Conservation (phyloP, 148 eudicot genomes). For the Simmondsia chinensis region DNA sequence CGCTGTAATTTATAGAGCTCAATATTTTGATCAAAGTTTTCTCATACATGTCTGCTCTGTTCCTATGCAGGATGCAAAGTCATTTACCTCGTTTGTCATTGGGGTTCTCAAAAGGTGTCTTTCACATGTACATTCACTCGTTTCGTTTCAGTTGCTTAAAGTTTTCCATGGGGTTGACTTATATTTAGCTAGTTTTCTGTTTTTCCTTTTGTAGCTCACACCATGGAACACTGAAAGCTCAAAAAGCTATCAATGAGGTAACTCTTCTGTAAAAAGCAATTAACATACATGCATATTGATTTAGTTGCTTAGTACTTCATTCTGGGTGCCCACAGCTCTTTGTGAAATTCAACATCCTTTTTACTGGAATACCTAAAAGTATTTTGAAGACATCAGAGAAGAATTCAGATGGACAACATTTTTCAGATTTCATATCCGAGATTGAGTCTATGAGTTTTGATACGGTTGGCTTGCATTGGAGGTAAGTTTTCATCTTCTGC, state of each 20-base stretch:
- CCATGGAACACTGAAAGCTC: conserved; percentile 91
- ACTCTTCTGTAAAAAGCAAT: conserved; percentile 7
- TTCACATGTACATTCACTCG: no score
- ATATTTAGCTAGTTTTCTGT: background rate
- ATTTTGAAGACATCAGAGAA: conserved; percentile 42
- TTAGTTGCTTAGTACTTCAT: conserved; percentile 9
- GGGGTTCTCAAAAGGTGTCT: conserved; percentile 91
- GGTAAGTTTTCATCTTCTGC: conserved; percentile 33
- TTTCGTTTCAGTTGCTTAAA: background rate
- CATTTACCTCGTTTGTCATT: conserved; percentile 68
- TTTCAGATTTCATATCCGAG: conserved; percentile 76
- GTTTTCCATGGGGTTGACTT: background rate
- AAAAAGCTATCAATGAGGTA: conserved; percentile 98
- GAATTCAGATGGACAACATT: conserved; percentile 50
- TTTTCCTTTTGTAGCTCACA: conserved; percentile 56
- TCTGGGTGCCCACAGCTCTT: conserved; percentile 55
- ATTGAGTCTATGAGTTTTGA: conserved; percentile 81
- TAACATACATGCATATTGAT: background rate
- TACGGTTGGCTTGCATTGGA: conserved; percentile 81
- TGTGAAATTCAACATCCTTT: conserved; percentile 88
- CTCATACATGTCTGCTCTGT: background rate
- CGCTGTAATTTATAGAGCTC: conserved; percentile 5
- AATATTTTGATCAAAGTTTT: conserved; percentile 2
- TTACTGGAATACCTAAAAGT: conserved; percentile 71
- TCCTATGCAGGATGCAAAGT: conserved; percentile 54